Evolutionary conservation across 768 basidiomycete species (phyloP), one percentile per base, ranked within the genome.

Genomic region (Leucosporidium creatinivorum): DNA sequence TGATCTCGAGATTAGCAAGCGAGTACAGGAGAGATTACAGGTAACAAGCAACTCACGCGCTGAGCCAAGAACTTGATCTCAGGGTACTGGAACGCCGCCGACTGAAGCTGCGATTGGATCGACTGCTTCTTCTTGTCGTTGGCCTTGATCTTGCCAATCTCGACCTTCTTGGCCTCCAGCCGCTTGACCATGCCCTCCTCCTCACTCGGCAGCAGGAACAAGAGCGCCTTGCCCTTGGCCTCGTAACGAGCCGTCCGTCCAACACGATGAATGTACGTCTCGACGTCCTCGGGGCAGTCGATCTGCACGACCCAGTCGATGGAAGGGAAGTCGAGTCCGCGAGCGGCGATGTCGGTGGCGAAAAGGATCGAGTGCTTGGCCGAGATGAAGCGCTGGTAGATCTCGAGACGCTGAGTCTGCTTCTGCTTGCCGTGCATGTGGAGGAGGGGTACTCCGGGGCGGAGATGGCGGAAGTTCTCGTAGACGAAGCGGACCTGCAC

Each of bases 21-120:
- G 33, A 12, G 33, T 8, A 25, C 54, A 17, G 63, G 28, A 33
- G 47, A 56, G 30, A 26, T 28, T 33, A 25, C 4, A 62, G 15
- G 21, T 28, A 44, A 17, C 39, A 26, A 26, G 49, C 36, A 48
- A 83, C 86, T 66, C 74, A 93, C 93, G 63, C 91, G 81, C 77
- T 98, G 94, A 15, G 88, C 96, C 15, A 99, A 84, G 77, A 97
- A 96, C 77, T 98, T 99, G 79, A 97, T 87, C 78, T 99, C 93
- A 0, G 93, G 90, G 66, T 93, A 92, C 79, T 92, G 86, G 80
- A 98, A 99, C 0, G 89, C 88, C 48, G 96, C 84, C 62, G 86
- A 91, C 79, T 99, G 96, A 55, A 98, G 81, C 77, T 93, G 89
- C 70, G 89, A 89, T 75, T 87, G 84, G 66, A 96, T 86, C 70